Conservation (phyloP, 2,329 filamentous ascomycete species). For the Pestalotiopsis sp. region DNA sequence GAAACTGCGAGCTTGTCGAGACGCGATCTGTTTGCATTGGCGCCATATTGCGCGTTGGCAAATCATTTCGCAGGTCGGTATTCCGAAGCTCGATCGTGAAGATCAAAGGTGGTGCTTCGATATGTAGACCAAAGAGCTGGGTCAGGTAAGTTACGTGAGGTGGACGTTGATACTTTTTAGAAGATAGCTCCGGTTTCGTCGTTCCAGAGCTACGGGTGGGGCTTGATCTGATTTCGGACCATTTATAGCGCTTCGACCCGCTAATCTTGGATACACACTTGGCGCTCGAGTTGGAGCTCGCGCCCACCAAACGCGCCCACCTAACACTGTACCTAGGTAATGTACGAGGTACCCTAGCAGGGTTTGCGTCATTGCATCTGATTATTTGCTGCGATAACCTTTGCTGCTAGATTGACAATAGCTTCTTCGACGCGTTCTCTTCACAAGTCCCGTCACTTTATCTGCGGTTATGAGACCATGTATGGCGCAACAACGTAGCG, state of each 20-base stretch:
- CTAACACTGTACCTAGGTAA: neutral
- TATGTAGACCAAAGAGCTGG: neutral
- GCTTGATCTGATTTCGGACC: neutral
- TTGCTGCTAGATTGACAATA: neutral
- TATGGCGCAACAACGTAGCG: slow-evolving; percentile 27
- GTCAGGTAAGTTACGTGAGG: neutral
- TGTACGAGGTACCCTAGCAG: neutral
- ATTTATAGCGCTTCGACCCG: neutral
- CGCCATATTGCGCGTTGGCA: slow-evolving; percentile 35
- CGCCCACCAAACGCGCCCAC: neutral
- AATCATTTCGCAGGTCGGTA: slow-evolving; percentile 34
- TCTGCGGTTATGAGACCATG: slow-evolving; percentile 36
- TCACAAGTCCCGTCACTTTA: slow-evolving; percentile 4
- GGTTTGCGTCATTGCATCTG: slow-evolving; percentile 1
- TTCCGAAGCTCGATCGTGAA: neutral
- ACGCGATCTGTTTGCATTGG: slow-evolving; percentile 37
- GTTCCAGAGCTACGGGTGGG: neutral
- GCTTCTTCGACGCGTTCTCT: neutral
- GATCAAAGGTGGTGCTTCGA: neutral
- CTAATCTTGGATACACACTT: neutral
- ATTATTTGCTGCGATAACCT: neutral
- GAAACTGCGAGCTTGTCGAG: slow-evolving; percentile 42
- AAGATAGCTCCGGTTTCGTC: neutral
- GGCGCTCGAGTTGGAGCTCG: neutral
- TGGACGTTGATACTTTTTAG: neutral